Conservation (phyloP, 768 basidiomycete genomes). For the Kwoniella dendrophila region DNA sequence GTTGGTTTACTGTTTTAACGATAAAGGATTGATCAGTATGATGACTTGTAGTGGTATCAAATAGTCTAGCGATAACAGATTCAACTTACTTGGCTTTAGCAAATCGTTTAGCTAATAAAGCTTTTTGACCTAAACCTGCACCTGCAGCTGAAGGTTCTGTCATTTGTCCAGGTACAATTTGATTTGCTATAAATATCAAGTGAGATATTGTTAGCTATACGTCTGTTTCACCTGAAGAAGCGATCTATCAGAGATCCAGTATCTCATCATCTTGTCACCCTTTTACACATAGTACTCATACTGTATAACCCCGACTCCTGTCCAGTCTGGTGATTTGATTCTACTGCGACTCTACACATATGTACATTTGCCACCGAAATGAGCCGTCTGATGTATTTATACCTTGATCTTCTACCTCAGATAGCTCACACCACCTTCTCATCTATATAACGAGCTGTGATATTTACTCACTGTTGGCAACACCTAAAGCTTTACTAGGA, state of each 20-base stretch:
- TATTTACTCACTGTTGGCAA: constrained; percentile 52
- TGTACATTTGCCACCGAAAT: too few relatives aligned
- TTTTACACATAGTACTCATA: too few relatives aligned
- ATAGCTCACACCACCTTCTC: background rate
- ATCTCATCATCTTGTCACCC: background rate
- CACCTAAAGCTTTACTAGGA: constrained; percentile 48
- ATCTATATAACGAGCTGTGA: background rate
- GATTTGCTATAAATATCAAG: constrained; percentile 35
- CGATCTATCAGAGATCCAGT: background rate
- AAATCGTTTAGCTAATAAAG: constrained; percentile 89
- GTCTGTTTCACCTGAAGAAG: background rate
- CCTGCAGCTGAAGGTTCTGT: constrained; percentile 30
- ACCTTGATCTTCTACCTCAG: background rate
- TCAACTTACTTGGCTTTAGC: constrained; percentile 77
- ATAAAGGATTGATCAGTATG: too few relatives aligned
- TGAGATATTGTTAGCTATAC: background rate
- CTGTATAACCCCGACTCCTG: too few relatives aligned
- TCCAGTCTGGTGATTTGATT: too few relatives aligned
- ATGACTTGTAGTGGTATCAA: too few relatives aligned
- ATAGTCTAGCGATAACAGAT: background rate
- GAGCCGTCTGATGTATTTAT: background rate
- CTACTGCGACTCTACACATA: too few relatives aligned
- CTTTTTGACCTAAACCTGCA: constrained; percentile 73
- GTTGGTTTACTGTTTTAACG: constrained; percentile 72
- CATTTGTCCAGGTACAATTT: constrained; percentile 50